These are phyloP conservation scores for Chionographis japonica DNA, from an alignment of 106 monocot genomes.

Conservation along the genomic window DNA sequence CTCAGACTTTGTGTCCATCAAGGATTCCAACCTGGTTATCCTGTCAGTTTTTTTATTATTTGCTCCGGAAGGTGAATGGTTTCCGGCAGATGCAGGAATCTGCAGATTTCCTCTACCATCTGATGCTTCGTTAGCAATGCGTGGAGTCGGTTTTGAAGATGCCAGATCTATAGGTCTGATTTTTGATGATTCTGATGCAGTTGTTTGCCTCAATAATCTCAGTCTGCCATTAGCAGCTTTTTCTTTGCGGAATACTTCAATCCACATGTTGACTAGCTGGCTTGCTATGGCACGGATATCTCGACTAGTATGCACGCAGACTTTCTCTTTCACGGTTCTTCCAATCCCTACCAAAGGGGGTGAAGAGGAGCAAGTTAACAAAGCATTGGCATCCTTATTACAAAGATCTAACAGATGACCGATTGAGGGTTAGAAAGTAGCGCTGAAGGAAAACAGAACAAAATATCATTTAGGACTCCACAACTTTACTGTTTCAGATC, in stretches of 20 bases:
- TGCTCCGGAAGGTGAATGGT: slow-evolving; percentile 31
- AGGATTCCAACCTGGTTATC: slow-evolving; percentile 28
- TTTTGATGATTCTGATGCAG: slow-evolving; percentile 45
- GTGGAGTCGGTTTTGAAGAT: slow-evolving; percentile 24
- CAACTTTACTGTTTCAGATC: not conserved
- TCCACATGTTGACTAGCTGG: slow-evolving; percentile 90
- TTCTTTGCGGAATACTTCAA: slow-evolving; percentile 93
- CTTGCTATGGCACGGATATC: slow-evolving; percentile 96
- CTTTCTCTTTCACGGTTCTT: slow-evolving; percentile 89
- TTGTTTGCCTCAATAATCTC: slow-evolving; percentile 37
- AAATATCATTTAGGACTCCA: not conserved
- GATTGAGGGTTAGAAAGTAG: not conserved
- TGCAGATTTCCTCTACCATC: slow-evolving; percentile 27
- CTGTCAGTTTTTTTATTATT: slow-evolving; percentile 34
- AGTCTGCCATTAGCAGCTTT: slow-evolving; percentile 61
- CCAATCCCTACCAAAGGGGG: slow-evolving; percentile 63
- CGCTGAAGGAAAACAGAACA: not conserved
- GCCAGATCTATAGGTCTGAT: slow-evolving; percentile 37
- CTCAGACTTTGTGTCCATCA: slow-evolving; percentile 28
- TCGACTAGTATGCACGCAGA: slow-evolving; percentile 91
- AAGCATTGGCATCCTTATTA: no score
- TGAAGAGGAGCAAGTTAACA: not conserved
- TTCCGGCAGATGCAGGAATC: slow-evolving; percentile 25
- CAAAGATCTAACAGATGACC: not conserved
- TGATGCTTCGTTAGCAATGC: slow-evolving; percentile 24